Evolutionary conservation across 306 rosid genomes (phyloP), one percentile per base, ranked within the genome.

Genomic region (Dalbergia cultrata): DNA sequence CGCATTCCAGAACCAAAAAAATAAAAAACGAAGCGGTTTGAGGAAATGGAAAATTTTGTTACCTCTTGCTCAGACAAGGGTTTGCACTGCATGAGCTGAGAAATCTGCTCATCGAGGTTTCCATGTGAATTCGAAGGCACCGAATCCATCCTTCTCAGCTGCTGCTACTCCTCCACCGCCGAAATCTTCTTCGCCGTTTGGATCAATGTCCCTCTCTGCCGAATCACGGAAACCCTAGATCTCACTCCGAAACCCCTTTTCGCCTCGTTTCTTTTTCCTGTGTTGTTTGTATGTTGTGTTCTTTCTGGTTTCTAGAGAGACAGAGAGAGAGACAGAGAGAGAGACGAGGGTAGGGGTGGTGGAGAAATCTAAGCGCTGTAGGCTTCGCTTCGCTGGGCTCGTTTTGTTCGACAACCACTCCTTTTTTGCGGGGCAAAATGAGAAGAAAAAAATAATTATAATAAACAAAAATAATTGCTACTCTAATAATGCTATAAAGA

Each of bases 21-120:
- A 63, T 3, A 61, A 60, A 13, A 75, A 47, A 50, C 9, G 75
- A 37, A 76, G n/a, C 9, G 3, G 13, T n/a, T 9, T 2, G 3
- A 8, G 4, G 44, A 78, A 14, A 8, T 17, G 10, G 53, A 6
- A 44, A 12, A 13, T 33, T 37, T 37, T 4, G 31, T 26, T 21
- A 95, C 98, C 93, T 95, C 97, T 83, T 89, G 98, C 69, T 95
- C 99, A 35, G 97, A 91, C 86, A 95, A 82, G 62, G 99, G 99
- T 81, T 95, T 95, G 98, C 99, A 95, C 89, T 95, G 97, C 99
- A 95, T 89, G 84, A 95, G 97, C 91, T 90, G 98, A 52, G 99
- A 78, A 90, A 95, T 95, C 94, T 95, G 88, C 77, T 95, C 92
- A 57, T 95, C 98, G 67, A 95, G 93, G 81, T 93, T 90, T 44